Base-by-base conservation (phyloP, 352 stramenopile species). In the Blastocystis sp. region DNA sequence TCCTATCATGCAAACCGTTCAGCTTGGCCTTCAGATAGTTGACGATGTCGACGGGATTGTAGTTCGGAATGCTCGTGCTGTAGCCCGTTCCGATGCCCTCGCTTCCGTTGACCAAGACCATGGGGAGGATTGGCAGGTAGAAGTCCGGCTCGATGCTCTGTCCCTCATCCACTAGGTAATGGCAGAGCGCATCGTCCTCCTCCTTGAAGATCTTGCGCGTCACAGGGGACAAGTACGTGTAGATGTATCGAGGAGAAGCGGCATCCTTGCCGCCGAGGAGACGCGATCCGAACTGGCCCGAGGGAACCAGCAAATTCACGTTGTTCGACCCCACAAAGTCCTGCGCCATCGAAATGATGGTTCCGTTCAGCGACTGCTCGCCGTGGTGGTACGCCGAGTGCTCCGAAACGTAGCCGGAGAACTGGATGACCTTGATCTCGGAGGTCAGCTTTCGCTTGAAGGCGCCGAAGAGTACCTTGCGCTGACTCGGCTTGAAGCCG, bases 301-400 rank as follows among this genome's bases (percentile, higher is more conserved):
- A 94, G 2, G 96, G 95, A 2, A 92, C 93, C 18, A 99, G 88
- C 9, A 97, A 90, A 77, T 97, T 94, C 9, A 98, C 90, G 88
- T 99, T 99, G 89, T 99, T 99, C 75, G 94, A 97, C 29, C 96
- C 95, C 34, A 98, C 94, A 89, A 97, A 99, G 88, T 98, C 93
- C 88, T 99, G 96, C 0, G 95, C 95, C 95, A 99, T 98, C 73
- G 94, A 94, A 79, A 98, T 92, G 81, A 99, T 96, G 86, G 95
- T 98, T 53, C 92, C 90, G 61, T 96, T 90, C 53, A 98, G 88
- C 87, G 92, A 97, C 40, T 90, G 89, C 89, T 99, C 95, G 42
- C 96, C 96, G 87, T 99, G 96, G 88, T 99, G 96, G 90, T 99
- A 99, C 2, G 96, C 95, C 56, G 95, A 97, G 84, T 98, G 94